Percentiles rank a stretch among this genome's conserved stretches.
Evolutionary conservation across 352 stramenopile genomes (phyloP).

Genomic region (Pythium aristosporum): DNA sequence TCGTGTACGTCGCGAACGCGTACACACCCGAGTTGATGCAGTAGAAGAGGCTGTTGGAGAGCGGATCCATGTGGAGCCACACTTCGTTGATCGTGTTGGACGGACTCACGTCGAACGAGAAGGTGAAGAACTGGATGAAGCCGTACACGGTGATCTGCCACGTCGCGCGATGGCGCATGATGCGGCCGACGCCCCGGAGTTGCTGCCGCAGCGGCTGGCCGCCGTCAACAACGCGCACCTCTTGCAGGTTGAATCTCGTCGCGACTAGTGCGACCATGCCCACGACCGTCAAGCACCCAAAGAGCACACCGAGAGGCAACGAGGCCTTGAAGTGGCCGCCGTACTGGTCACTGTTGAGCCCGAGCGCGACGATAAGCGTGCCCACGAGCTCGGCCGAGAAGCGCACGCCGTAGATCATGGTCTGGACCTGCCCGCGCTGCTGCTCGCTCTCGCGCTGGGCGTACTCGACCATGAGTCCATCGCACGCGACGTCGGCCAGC

Average conservation of each 20-base stretch:
- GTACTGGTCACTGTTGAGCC: conserved; percentile 61
- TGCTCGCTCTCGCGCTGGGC: conserved; percentile 53
- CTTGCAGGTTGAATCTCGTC: conserved; percentile 44
- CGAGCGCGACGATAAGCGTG: conserved; percentile 50
- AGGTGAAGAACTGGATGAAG: conserved; percentile 69
- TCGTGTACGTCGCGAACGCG: conserved; percentile 50
- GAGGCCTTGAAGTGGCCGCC: conserved; percentile 48
- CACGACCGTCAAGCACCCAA: conserved; percentile 36
- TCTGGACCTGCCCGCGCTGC: conserved; percentile 40
- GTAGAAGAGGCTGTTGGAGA: conserved; percentile 63
- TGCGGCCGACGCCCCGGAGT: conserved; percentile 46
- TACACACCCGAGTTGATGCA: conserved; percentile 51
- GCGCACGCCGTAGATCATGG: conserved; percentile 59
- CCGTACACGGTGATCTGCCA: conserved; percentile 74
- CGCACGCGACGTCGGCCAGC: conserved; percentile 68
- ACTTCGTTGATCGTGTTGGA: conserved; percentile 57
- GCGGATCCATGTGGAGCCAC: conserved; percentile 61
- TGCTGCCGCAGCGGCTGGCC: conserved; percentile 29
- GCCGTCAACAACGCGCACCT: conserved; percentile 28
- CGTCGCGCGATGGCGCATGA: conserved; percentile 60
- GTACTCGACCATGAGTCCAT: conserved; percentile 79
- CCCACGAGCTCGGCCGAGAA: conserved; percentile 55
- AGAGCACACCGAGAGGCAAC: conserved; percentile 39
- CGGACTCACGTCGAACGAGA: conserved; percentile 54
- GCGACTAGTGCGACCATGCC: conserved; percentile 33